Conservation (phyloP, 305 asterid genomes). For the Fraxinus sp. region DNA sequence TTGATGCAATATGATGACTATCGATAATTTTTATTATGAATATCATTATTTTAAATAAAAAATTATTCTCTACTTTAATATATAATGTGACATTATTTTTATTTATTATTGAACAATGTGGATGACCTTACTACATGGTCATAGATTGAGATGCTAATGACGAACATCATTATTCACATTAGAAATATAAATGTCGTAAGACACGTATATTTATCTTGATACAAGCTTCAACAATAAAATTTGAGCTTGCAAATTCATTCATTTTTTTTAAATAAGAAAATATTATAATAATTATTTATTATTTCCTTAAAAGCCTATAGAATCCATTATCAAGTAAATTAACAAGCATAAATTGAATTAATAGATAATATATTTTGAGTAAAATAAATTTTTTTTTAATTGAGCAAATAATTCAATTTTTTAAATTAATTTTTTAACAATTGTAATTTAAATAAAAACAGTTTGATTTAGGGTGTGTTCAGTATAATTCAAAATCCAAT, state of each 20-base stretch:
- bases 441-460: too few relatives aligned
- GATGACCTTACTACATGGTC: neutral
- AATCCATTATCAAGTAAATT: neutral
- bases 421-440: neutral
- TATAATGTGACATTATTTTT: neutral
- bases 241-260: neutral
- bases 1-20: too few relatives aligned
- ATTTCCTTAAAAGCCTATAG: neutral
- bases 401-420: neutral
- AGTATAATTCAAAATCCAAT: too few relatives aligned
- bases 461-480: too few relatives aligned
- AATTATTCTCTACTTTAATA: too few relatives aligned
- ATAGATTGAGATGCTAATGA: neutral
- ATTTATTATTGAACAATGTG: neutral
- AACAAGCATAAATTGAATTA: neutral
- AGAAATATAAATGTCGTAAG: too few relatives aligned
- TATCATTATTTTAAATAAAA: too few relatives aligned
- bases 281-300: neutral
- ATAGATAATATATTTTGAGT: neutral
- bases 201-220: neutral
- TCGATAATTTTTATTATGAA: too few relatives aligned
- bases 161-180: too few relatives aligned
- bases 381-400: too few relatives aligned
- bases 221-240: neutral
- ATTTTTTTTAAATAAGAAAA: neutral